Evolutionary conservation across 495 filamentous ascomycete species (phyloP).

Genomic region (Penicillium ochrochloron): DNA sequence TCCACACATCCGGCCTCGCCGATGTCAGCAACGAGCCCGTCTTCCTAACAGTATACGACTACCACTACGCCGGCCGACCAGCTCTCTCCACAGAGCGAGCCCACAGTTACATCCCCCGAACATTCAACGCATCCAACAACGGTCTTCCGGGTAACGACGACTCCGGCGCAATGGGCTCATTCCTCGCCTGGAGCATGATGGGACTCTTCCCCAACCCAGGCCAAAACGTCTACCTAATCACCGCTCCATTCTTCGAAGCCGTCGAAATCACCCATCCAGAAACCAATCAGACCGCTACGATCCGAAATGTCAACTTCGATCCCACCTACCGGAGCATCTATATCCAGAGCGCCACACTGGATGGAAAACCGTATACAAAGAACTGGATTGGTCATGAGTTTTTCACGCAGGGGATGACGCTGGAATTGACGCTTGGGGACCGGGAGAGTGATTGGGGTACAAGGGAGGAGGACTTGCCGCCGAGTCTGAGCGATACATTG

Average conservation of each 20-base stretch:
- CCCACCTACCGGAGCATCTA: slow-evolving; percentile 61
- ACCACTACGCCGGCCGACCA: slow-evolving; percentile 73
- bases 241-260: slow-evolving; percentile 65
- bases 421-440: slow-evolving; percentile 67
- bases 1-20: slow-evolving; percentile 67
- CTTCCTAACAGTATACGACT: slow-evolving; percentile 72
- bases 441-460: slow-evolving; percentile 75
- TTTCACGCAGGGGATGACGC: slow-evolving; percentile 69
- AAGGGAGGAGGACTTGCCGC: slow-evolving; percentile 64
- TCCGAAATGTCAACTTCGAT: slow-evolving; percentile 66
- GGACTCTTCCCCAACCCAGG: slow-evolving; percentile 63
- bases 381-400: slow-evolving; percentile 79
- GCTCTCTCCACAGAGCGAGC: slow-evolving; percentile 62
- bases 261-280: slow-evolving; percentile 64
- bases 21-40: slow-evolving; percentile 76
- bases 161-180: slow-evolving; percentile 64
- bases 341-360: slow-evolving; percentile 71
- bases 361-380: slow-evolving; percentile 66
- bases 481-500: slow-evolving; percentile 38
- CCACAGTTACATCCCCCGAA: slow-evolving; percentile 68
- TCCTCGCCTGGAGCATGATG: slow-evolving; percentile 64
- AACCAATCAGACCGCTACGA: slow-evolving; percentile 64
- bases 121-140: slow-evolving; percentile 59
- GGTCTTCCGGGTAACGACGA: slow-evolving; percentile 74
- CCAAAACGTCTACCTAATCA: slow-evolving; percentile 76